phyloP scores from a whole-genome alignment of 352 stramenopile species.

The Phytophthora pistaciae region DNA sequence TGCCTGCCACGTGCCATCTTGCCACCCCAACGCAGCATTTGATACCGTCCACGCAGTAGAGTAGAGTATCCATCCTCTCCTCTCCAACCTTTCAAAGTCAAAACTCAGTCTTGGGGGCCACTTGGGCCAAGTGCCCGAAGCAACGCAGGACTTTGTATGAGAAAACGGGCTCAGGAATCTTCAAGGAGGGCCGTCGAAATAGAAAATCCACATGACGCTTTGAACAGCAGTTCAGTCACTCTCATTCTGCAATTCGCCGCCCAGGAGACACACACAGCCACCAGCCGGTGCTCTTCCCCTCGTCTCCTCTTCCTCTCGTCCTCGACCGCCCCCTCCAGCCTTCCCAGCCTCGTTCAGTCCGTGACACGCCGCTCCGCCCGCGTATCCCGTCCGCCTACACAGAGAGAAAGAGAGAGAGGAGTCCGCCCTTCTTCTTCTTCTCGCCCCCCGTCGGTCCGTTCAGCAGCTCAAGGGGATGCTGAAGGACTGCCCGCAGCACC shows the following conservation, averaged over 20 bases:
- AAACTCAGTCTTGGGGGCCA: no score
- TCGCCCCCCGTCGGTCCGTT: conserved; percentile 16
- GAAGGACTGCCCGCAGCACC: conserved; percentile 91
- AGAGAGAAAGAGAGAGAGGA: conserved; percentile 6
- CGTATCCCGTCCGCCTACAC: background rate
- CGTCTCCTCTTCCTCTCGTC: background rate
- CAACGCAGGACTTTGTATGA: background rate
- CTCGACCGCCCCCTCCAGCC: background rate
- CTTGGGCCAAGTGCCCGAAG: no score
- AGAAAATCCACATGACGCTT: conserved; percentile 14
- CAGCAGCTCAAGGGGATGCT: conserved; percentile 66
- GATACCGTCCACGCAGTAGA: no score
- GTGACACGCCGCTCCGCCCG: background rate
- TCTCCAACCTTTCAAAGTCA: no score
- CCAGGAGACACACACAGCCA: conserved; percentile 3
- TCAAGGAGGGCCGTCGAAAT: conserved; percentile 6
- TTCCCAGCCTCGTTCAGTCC: background rate
- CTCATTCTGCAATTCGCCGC: conserved; percentile 30
- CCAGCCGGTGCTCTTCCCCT: background rate
- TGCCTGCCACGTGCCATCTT: background rate
- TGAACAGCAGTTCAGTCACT: background rate
- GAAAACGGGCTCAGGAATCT: conserved; percentile 9
- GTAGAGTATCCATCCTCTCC: no score
- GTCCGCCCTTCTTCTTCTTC: background rate
- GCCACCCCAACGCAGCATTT: background rate